Base-by-base conservation (phyloP, 192 early-diverging fungal genomes). In the Backusella mclennaniae region DNA sequence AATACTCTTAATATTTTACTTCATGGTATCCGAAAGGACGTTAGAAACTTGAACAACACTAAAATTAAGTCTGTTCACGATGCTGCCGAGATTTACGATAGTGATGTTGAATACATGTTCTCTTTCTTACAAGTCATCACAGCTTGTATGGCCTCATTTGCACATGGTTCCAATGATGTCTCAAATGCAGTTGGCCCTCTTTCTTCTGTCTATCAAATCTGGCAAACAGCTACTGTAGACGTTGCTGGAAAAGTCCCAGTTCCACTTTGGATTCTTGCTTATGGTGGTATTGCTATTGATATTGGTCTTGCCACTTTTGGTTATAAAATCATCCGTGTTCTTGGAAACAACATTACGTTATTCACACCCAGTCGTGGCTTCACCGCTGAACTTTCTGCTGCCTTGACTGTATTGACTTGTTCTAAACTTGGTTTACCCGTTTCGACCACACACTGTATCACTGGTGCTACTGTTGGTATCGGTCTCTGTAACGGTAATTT, bases 141-240 rank as follows among this genome's bases (percentile, higher is more conserved):
- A 6, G 92, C 93, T 15, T 88, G 91, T 74, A 90, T 95, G 41
- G 91, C 94, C 33, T 95, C 93, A 74, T 95, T 95, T 82, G 87
- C 92, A 19, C 94, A 96, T 84, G 93, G 94, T 56, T 89, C 90
- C 73, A 96, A 96, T 85, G 93, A 96, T 83, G 92, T 95, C 29
- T 89, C 93, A 77, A 95, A 96, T 77, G 95, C 95, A 29, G 89
- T 93, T 66, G 93, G 95, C 66, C 94, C 95, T 21, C 77, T 95
- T 35, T 82, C 95, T 1, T 83, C 91, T 42, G 93, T 95, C 56
- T 95, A 89, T 79, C 80, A 86, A 71, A 86, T 93, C 71, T 96
- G 94, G 92, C 71, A 83, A 63, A 83, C 76, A 14, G 86, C 82
- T 7, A 69, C 73, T 17, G 89, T 87, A 35, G 82, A 88, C 33